These are phyloP conservation scores for Cordyceps militaris DNA, from an alignment of 2,329 filamentous ascomycete genomes.

Conservation along the genomic window DNA sequence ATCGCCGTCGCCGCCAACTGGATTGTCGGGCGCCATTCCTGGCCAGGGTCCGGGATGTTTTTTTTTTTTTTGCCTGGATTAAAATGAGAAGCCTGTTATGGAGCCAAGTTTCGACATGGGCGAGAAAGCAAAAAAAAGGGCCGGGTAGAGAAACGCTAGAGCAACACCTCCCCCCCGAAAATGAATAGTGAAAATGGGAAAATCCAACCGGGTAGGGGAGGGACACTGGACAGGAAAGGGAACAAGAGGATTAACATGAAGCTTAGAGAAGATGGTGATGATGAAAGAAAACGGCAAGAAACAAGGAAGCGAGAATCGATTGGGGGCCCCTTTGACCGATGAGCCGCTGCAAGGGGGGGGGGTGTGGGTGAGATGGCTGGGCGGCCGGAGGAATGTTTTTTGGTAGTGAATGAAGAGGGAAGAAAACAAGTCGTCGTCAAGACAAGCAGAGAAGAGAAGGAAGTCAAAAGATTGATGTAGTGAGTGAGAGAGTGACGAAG, in stretches of 20 bases:
- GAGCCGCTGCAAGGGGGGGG: not conserved
- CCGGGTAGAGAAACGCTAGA: constrained; percentile 5
- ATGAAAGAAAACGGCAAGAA: not conserved
- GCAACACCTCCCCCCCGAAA: not conserved
- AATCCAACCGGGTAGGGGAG: not conserved
- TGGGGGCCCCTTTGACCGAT: not conserved
- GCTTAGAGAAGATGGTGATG: not conserved
- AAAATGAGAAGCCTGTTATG: constrained; percentile 13
- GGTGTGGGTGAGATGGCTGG: not conserved
- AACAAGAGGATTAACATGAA: not conserved
- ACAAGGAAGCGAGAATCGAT: not conserved
- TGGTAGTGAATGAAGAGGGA: not conserved
- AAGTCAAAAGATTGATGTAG: too few relatives aligned
- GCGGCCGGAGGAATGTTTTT: not conserved
- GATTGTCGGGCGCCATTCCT: constrained; percentile 10
- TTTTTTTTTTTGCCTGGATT: constrained; percentile 4
- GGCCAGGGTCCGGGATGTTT: constrained; percentile 9
- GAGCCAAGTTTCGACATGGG: constrained; percentile 12
- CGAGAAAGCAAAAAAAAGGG: not conserved
- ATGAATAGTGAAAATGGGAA: not conserved
- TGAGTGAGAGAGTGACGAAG: too few relatives aligned
- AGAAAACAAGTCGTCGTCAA: not conserved
- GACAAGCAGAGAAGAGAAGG: not conserved
- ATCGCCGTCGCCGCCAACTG: constrained; percentile 8
- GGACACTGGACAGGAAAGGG: not conserved